Evolutionary conservation across 2,329 filamentous ascomycete genomes (phyloP).

Genomic region (Dactylellina cionopaga): DNA sequence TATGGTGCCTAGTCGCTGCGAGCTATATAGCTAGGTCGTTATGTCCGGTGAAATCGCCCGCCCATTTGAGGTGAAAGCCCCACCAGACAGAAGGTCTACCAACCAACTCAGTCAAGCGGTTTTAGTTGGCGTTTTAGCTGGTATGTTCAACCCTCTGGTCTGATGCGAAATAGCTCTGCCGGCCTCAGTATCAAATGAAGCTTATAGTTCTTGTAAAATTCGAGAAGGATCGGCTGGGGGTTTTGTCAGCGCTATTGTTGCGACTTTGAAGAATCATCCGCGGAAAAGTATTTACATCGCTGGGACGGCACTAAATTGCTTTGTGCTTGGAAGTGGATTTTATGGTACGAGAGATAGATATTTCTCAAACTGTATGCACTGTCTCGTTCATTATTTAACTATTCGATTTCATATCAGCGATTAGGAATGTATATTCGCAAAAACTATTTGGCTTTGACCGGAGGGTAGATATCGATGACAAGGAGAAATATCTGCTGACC

Average conservation of each 20-base stretch:
- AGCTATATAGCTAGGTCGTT: background rate
- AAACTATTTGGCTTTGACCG: constrained; percentile 11
- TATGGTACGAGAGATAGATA: constrained; percentile 39
- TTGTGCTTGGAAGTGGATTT: constrained; percentile 32
- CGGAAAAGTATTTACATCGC: constrained; percentile 29
- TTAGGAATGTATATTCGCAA: constrained; percentile 26
- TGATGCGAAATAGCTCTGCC: background rate
- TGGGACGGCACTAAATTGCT: constrained; percentile 39
- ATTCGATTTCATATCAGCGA: constrained; percentile 11
- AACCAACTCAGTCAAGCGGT: background rate
- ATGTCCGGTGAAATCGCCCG: too few species aligned
- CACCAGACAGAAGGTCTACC: background rate
- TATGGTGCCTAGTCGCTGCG: too few species aligned
- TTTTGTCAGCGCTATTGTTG: constrained; percentile 31
- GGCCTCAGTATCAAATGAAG: too few species aligned
- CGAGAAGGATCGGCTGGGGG: constrained; percentile 29
- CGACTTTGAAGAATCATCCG: constrained; percentile 29
- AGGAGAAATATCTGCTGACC: constrained; percentile 13
- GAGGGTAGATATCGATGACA: background rate
- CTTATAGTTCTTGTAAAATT: background rate
- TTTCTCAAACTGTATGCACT: background rate
- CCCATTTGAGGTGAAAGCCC: background rate
- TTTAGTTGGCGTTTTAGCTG: constrained; percentile 9
- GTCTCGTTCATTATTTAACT: background rate
- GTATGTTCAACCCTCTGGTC: background rate